Evolutionary conservation across 2,329 filamentous ascomycete genomes (phyloP).

Genomic region (Tolypocladium endophyticum): DNA sequence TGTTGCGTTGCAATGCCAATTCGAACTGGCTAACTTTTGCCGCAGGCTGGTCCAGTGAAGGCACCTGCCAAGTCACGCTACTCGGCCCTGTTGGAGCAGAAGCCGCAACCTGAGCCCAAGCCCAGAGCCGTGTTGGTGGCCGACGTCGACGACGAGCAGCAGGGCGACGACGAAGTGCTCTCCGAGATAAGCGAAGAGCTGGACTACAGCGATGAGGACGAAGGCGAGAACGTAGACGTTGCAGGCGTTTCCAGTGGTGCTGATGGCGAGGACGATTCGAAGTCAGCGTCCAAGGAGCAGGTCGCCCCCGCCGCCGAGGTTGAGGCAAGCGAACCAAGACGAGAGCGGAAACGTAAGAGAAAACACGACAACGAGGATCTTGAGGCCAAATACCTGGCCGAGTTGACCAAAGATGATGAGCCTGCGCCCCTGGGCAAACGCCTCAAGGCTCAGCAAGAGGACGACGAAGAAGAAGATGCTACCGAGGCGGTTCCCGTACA

Average conservation of each 20-base stretch:
- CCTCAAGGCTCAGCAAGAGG: slow-evolving; percentile 29
- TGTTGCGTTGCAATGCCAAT: too few species aligned
- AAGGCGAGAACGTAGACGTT: slow-evolving; percentile 16
- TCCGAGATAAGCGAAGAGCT: slow-evolving; percentile 15
- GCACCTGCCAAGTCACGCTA: slow-evolving; percentile 35
- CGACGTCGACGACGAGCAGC: slow-evolving; percentile 13
- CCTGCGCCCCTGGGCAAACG: slow-evolving; percentile 46
- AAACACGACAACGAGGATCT: slow-evolving; percentile 59
- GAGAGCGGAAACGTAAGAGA: slow-evolving; percentile 54
- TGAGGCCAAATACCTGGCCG: slow-evolving; percentile 59
- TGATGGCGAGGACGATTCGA: slow-evolving; percentile 12
- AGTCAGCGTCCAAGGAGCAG: slow-evolving; percentile 6
- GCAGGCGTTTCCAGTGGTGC: slow-evolving; percentile 15
- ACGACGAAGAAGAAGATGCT: slow-evolving; percentile 27
- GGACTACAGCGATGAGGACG: slow-evolving; percentile 11
- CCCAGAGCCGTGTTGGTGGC: slow-evolving; percentile 5
- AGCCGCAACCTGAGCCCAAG: slow-evolving; percentile 15
- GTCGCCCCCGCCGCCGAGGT: slow-evolving; percentile 18
- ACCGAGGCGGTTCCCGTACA: slow-evolving; percentile 39
- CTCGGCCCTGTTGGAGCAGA: slow-evolving; percentile 22
- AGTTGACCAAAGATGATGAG: slow-evolving; percentile 49
- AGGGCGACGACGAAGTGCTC: slow-evolving; percentile 20
- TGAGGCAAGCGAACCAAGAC: slow-evolving; percentile 20
- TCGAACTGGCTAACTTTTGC: slow-evolving; percentile 1
- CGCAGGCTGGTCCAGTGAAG: slow-evolving; percentile 41